Percentiles rank a stretch among this genome's conserved stretches.
These are phyloP conservation scores for Colletotrichum sp. DNA, from an alignment of 2,329 filamentous ascomycete genomes.

Conservation along the genomic window DNA sequence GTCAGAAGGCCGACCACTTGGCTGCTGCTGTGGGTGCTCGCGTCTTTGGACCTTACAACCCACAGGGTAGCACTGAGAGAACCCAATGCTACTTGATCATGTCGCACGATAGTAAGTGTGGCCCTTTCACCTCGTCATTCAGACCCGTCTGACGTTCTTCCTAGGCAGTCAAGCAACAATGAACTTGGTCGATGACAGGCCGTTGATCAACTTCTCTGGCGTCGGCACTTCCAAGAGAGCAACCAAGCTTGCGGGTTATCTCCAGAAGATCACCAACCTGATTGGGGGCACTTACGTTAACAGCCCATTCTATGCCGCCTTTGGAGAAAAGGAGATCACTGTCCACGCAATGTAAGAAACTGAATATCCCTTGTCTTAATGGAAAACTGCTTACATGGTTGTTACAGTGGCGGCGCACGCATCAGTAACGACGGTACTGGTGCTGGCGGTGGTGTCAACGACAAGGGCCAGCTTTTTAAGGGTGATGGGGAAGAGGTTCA, in stretches of 20 bases:
- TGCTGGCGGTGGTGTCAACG: conserved; percentile 62
- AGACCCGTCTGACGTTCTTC: not conserved
- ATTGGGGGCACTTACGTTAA: conserved; percentile 66
- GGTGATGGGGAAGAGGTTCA: conserved; percentile 57
- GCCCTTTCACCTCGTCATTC: not conserved
- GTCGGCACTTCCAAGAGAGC: conserved; percentile 62
- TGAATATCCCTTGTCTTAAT: rapidly evolving
- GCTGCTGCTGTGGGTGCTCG: conserved; percentile 55
- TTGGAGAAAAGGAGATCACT: conserved; percentile 64
- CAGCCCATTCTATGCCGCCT: conserved; percentile 60
- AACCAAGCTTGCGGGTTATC: conserved; percentile 54
- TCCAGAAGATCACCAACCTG: conserved; percentile 59
- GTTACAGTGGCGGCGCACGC: conserved; percentile 56
- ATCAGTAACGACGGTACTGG: conserved; percentile 66
- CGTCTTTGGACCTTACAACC: conserved; percentile 62
- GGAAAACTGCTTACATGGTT: conserved; percentile 10
- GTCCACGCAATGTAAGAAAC: conserved; percentile 64
- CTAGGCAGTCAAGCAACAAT: conserved; percentile 61
- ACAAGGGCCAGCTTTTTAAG: conserved; percentile 64
- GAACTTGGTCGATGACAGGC: conserved; percentile 63
- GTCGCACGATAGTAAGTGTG: conserved; percentile 61
- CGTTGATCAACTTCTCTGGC: conserved; percentile 63
- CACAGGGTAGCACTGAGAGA: conserved; percentile 58
- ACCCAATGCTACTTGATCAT: conserved; percentile 71
- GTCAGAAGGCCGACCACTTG: conserved; percentile 47